Base-by-base conservation (phyloP, 2,329 filamentous ascomycete species). In the Berkeleyomyces basicola region DNA sequence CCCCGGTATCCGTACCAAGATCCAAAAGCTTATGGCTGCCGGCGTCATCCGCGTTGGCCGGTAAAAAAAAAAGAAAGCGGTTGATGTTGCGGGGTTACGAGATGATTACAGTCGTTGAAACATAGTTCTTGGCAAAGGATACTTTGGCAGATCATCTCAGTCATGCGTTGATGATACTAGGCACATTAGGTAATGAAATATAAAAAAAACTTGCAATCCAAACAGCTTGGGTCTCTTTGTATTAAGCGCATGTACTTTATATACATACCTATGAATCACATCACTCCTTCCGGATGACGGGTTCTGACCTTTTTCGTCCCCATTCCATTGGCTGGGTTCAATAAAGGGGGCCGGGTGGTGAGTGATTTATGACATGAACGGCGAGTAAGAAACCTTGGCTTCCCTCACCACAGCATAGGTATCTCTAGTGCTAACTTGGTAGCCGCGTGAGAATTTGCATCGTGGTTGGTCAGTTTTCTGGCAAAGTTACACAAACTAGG, bases 11-110 rank as follows among this genome's bases (percentile, higher is more conserved):
- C 81, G 85, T 65, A 82, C 82, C 69, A 96, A 96, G 82, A 87
- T 99, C 67, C 90, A 96, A 79, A 96, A 96, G 77, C 78, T 97
- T 69, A 86, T 96, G 67, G 90, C 90, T 62, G 91, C 92, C 51
- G 91, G 93, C 70, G 90, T 96, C 11, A 96, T 96, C 69, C 84
- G 88, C 51, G 79, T 92, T 67, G 87, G 88, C 39, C 72, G 74
- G 65, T 75, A 69, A 70, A 57, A 5, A 36, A 5, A 59, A 23
- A 39, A 11, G 37, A 10, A n/a, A 11, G 42, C 33, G 43, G 33
- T 16, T 37, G 53, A 51, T 3, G 23, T 39, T 57, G 10, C 46
- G 31, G 44, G n/a, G 36, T 16, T n/a, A 42, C 47, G 55, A 23
- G 58, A 46, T 53, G 36, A 58, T 53, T 36, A 51, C 46, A 46